Conservation (phyloP, 2,329 filamentous ascomycete species). For the Fusarium chaquense region DNA sequence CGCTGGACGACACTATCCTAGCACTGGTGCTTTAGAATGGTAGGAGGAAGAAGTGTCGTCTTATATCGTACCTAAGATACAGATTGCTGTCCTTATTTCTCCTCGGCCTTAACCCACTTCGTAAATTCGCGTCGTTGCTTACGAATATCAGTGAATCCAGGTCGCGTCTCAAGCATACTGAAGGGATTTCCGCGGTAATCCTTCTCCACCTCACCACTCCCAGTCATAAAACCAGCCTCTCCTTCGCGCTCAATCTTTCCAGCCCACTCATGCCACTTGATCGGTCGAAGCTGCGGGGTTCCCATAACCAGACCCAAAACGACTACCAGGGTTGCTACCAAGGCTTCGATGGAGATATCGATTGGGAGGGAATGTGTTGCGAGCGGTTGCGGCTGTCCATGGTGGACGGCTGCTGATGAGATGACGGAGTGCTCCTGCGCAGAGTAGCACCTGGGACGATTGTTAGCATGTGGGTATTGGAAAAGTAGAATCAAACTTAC, state of each 20-base stretch:
- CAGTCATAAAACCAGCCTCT: slow-evolving; percentile 66
- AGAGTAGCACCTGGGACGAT: slow-evolving; percentile 83
- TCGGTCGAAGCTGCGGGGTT: slow-evolving; percentile 83
- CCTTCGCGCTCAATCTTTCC: slow-evolving; percentile 86
- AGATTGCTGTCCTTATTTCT: slow-evolving; percentile 29
- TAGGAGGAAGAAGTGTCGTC: not conserved
- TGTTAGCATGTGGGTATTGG: slow-evolving; percentile 29
- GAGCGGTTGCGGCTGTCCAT: slow-evolving; percentile 57
- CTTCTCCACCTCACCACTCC: slow-evolving; percentile 74
- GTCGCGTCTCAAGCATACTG: slow-evolving; percentile 79
- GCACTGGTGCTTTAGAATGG: not conserved
- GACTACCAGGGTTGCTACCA: slow-evolving; percentile 83
- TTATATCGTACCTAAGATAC: not conserved
- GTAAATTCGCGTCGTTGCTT: slow-evolving; percentile 83
- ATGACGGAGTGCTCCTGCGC: slow-evolving; percentile 90
- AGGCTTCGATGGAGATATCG: slow-evolving; percentile 89
- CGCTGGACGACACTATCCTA: not conserved
- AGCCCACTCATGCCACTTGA: slow-evolving; percentile 85
- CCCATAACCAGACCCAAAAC: slow-evolving; percentile 84
- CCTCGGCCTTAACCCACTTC: slow-evolving; percentile 71
- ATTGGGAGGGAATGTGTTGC: slow-evolving; percentile 72
- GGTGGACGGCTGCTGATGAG: slow-evolving; percentile 65
- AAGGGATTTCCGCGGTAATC: slow-evolving; percentile 84
- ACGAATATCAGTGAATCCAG: slow-evolving; percentile 89
- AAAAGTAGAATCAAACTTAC: slow-evolving; percentile 65